Conservation (phyloP, 306 rosid species). For the Albizia julibrissin region DNA sequence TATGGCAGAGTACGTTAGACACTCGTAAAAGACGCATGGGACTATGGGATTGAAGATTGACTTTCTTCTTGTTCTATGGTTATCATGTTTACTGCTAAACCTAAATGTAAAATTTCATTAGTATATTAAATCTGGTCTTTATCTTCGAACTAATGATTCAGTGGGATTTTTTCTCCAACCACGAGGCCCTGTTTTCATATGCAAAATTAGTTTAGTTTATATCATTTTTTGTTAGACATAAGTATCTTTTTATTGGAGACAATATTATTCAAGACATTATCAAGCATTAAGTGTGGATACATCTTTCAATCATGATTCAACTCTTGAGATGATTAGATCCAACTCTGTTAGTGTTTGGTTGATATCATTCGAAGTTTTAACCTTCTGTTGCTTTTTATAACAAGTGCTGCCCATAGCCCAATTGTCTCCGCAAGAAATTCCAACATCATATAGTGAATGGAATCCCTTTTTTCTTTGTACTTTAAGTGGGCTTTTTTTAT, state of each 20-base stretch:
- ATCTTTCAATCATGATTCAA: no score
- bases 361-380: background rate
- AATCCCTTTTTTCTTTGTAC: background rate
- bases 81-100: background rate
- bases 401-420: background rate
- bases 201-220: background rate
- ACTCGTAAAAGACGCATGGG: background rate
- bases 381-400: background rate
- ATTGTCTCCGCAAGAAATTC: background rate
- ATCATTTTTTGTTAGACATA: no score
- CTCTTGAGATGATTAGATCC: no score
- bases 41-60: background rate
- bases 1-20: background rate
- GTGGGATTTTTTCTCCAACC: background rate
- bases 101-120: background rate
- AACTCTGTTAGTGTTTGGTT: no score
- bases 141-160: background rate
- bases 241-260: rapidly evolving
- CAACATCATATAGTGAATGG: background rate
- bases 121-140: background rate
- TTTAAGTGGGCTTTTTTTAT: background rate
- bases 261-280: no score
- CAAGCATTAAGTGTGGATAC: no score
- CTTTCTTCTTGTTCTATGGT: background rate
- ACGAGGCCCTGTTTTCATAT: background rate